Conservation (phyloP, 139 green algal species). For the Volvox reticuliferus region DNA sequence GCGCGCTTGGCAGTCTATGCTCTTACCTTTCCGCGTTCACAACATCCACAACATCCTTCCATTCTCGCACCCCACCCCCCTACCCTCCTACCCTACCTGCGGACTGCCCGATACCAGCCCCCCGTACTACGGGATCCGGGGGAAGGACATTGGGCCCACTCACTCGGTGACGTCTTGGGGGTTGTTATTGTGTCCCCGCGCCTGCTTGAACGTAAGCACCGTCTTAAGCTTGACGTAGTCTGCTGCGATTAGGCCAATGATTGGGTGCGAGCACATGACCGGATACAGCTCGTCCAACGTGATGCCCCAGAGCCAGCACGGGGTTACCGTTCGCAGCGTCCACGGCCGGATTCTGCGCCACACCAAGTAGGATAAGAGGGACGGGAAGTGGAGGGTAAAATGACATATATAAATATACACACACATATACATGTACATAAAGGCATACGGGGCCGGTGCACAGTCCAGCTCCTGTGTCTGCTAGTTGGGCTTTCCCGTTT, state of each 20-base stretch:
- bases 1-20: not conserved
- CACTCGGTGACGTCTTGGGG: not conserved
- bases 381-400: too few species aligned
- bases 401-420: too few species aligned
- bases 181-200: too few species aligned
- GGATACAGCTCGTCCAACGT: conserved; percentile 22
- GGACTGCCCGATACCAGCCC: not conserved
- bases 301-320: conserved; percentile 42
- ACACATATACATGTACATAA: too few species aligned
- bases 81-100: not conserved
- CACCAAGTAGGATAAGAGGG: too few species aligned
- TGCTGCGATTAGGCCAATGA: conserved; percentile 8
- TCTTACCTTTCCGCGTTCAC: too few species aligned
- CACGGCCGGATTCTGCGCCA: conserved; percentile 36
- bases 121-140: too few species aligned
- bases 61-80: not conserved
- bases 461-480: too few species aligned
- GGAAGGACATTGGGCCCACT: not conserved
- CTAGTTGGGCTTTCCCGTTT: too few species aligned
- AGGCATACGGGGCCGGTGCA: too few species aligned
- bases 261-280: conserved; percentile 36
- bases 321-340: conserved; percentile 28
- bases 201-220: too few species aligned
- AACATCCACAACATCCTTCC: not conserved
- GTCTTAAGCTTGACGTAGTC: conserved; percentile 38